Base-by-base conservation (phyloP, 2,329 filamentous ascomycete genomes). In the Apiospora arundinis region DNA sequence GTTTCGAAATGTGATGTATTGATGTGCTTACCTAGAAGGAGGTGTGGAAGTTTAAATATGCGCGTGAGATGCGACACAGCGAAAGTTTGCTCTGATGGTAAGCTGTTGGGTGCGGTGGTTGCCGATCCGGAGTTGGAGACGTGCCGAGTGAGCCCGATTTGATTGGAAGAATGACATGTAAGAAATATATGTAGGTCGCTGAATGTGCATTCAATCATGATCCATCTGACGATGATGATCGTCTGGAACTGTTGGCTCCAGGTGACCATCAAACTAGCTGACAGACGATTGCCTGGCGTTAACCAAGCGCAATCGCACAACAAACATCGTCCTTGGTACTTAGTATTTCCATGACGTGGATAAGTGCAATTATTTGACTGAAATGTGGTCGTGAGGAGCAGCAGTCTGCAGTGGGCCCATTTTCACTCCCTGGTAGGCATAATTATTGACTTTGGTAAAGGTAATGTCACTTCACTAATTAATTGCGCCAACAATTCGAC, bases 401-500 rank as follows among this genome's bases (percentile, higher is more conserved):
- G 32, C 37, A 63, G 42, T 45, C 12, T 14, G 56, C n/a, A 32
- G 32, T 32, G 28, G 28, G 11, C 25, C 32, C 56, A 40, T 40
- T 18, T 8, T 21, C 21, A 28, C 18, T 18, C 8, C 2, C 18
- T n/a, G 32, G 28, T 12, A n/a, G 9, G n/a, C 25, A 32, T 16
- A 28, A 7, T 5, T 28, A 12, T 56, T 25, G 0, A 3, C 4
- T 23, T 11, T 14, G 4, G 48, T 16, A 14, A 52, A 52, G 48
- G 4, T 52, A 4, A 28, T 28, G 23, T 14, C 14, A n/a, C 40
- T 37, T 74, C 49, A 72, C 68, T 32, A 32, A n/a, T 28, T 7
- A 56, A 52, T 28, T 28, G 42, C 23, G 49, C 14, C 49, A 28
- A 2, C 11, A 6, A 52, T 52, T 12, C n/a, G 25, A 28, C 6